Percentiles rank a stretch among this genome's conserved stretches.
These are phyloP conservation scores for Musa itinerans DNA, from an alignment of 176 grass and related monocot genomes.

Conservation along the genomic window DNA sequence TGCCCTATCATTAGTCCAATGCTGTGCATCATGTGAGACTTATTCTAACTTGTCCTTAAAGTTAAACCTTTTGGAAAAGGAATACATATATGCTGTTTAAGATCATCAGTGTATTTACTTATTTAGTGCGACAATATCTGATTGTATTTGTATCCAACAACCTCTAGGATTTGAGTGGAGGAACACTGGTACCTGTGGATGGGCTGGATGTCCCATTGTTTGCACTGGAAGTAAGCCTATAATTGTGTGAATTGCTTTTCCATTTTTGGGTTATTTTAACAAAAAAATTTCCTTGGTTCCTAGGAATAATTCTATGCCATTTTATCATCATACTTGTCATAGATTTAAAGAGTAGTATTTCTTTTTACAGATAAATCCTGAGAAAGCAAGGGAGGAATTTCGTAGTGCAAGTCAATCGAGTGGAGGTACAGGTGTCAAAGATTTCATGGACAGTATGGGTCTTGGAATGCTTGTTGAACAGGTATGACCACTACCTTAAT, in stretches of 20 bases:
- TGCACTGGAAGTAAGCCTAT: conserved; percentile 66
- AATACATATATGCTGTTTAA: background rate
- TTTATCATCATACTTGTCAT: background rate
- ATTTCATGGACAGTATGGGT: conserved; percentile 98
- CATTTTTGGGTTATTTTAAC: background rate
- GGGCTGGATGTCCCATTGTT: conserved; percentile 65
- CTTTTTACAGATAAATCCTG: conserved; percentile 74
- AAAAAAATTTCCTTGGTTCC: background rate
- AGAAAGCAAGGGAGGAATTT: conserved; percentile 84
- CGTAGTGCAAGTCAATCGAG: conserved; percentile 56
- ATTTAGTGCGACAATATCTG: background rate
- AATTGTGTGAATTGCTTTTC: background rate
- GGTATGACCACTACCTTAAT: conserved; percentile 24
- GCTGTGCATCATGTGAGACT: background rate
- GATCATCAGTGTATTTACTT: background rate
- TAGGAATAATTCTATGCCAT: background rate
- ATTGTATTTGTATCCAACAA: background rate
- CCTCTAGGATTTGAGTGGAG: conserved; percentile 81
- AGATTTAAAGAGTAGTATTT: background rate
- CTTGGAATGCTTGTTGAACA: conserved; percentile 79
- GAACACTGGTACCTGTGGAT: conserved; percentile 55
- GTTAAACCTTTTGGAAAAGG: background rate
- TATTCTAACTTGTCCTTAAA: background rate
- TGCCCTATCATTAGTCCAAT: background rate
- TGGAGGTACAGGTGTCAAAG: conserved; percentile 77